Evolutionary conservation across 176 grass and related monocot species (phyloP).

Genomic region (Thalia dealbata): DNA sequence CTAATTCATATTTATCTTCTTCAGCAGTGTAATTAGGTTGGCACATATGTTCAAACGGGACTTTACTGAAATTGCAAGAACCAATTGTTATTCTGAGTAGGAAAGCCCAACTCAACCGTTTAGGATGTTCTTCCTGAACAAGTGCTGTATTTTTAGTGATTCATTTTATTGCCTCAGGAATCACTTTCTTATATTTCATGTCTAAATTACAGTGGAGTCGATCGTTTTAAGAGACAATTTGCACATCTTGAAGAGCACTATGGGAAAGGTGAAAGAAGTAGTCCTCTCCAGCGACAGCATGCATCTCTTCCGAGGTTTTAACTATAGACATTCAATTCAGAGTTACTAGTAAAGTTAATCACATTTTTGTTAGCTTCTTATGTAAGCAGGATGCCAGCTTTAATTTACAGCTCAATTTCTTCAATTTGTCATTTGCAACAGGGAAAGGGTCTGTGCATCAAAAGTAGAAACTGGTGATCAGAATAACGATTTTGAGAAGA

Average conservation of each 20-base stretch:
- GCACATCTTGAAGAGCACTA: slow-evolving; percentile 97
- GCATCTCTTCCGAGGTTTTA: slow-evolving; percentile 84
- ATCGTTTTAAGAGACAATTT: slow-evolving; percentile 95
- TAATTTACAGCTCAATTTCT: background rate
- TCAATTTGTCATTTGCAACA: slow-evolving; percentile 22
- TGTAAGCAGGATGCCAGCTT: background rate
- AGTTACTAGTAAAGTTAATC: background rate
- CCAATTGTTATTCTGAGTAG: background rate
- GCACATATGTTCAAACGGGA: background rate
- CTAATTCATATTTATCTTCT: no score
- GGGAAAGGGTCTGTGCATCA: slow-evolving; percentile 66
- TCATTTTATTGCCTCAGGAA: background rate
- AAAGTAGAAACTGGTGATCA: slow-evolving; percentile 46
- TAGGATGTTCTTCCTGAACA: background rate
- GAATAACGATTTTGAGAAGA: slow-evolving; percentile 44
- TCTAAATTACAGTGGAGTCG: slow-evolving; percentile 53
- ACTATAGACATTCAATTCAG: background rate
- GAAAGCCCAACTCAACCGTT: background rate
- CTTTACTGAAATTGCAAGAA: background rate
- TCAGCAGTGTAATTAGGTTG: no score
- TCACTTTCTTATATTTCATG: background rate
- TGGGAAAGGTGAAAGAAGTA: slow-evolving; percentile 87
- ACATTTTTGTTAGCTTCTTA: background rate
- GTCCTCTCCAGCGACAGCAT: slow-evolving; percentile 78
- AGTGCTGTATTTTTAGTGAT: background rate